phyloP scores from a whole-genome alignment of 306 rosid genomes.

The Rubus parviflorus region DNA sequence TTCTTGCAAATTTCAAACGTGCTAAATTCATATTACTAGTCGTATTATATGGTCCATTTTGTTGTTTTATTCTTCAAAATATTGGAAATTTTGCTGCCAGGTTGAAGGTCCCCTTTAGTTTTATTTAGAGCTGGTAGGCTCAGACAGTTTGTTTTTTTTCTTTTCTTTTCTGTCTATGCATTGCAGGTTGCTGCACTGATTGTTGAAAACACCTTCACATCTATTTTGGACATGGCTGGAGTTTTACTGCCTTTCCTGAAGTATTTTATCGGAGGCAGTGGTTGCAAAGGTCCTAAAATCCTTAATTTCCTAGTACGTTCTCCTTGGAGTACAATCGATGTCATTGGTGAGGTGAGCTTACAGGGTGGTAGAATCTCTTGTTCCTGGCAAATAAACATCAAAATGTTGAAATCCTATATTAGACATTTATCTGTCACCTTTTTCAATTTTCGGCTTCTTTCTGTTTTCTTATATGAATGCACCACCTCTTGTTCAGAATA shows the following conservation, averaged over 20 bases:
- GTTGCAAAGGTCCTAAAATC: slow-evolving; percentile 66
- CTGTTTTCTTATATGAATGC: neutral
- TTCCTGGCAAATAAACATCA: neutral
- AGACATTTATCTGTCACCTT: slow-evolving; percentile 4
- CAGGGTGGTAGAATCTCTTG: slow-evolving; percentile 18
- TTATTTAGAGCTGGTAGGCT: neutral
- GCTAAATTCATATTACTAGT: neutral
- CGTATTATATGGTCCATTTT: neutral
- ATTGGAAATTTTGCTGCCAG: neutral
- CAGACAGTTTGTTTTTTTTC: neutral
- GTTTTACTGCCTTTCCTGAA: slow-evolving; percentile 87
- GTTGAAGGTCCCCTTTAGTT: neutral
- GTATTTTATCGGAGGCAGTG: slow-evolving; percentile 92
- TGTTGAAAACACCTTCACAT: slow-evolving; percentile 92
- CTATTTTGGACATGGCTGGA: slow-evolving; percentile 99
- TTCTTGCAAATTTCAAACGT: neutral
- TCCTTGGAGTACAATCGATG: slow-evolving; percentile 94
- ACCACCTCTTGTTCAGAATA: neutral
- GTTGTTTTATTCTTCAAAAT: neutral
- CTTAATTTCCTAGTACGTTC: slow-evolving; percentile 93
- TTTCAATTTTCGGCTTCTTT: slow-evolving; percentile 11
- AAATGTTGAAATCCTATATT: neutral
- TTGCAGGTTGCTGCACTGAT: slow-evolving; percentile 85
- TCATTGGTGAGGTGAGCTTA: slow-evolving; percentile 72
- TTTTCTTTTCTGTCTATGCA: slow-evolving; percentile 17